Base-by-base conservation (phyloP, 2,329 filamentous ascomycete species). In the Teratosphaeria epicoccoides region DNA sequence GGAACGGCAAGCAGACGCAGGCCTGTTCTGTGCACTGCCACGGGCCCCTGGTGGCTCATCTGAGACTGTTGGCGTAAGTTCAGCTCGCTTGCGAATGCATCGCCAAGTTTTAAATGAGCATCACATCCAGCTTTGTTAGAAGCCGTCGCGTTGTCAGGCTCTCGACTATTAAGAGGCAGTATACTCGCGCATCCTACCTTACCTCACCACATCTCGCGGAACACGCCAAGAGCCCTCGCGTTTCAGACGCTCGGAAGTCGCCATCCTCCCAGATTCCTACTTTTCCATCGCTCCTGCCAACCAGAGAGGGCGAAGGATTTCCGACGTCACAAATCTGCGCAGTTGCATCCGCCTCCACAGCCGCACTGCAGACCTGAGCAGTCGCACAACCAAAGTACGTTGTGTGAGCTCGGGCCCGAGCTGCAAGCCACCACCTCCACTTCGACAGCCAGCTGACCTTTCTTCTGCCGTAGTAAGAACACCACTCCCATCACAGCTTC, bases 401-500 rank as follows among this genome's bases (percentile, higher is more conserved):
- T 9, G 14, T n/a, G n/a, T n/a, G n/a, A n/a, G n/a, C n/a, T n/a
- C n/a, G n/a, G n/a, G n/a, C n/a, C 1, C 33, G n/a, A 40, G 14
- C 33, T 17, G 33, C 6, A 40, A 40, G 6, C n/a, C 33, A 20
- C 33, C n/a, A 40, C 33, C 33, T 40, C 14, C 33, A 40, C 33
- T 17, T 25, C 23, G 48, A 4, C 48, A 46, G 33, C 28, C 56
- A 63, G 33, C 33, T 40, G 33, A 40, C 33, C 26, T 9, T 17
- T 40, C 14, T 17, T 40, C 33, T 20, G 5, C 14, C n/a, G 4
- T 20, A 9, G 9, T 20, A 14, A 40, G 33, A 40, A 40, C 33
- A 28, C 26, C 26, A 28, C 33, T n/a, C 1, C 33, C 7, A 40
- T 17, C 33, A 4, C 14, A 28, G 26, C n/a, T n/a, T n/a, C n/a